Percentiles rank a stretch among this genome's conserved stretches.
Conservation (phyloP, 2,329 filamentous ascomycete species). For the Leptographium procerum region DNA sequence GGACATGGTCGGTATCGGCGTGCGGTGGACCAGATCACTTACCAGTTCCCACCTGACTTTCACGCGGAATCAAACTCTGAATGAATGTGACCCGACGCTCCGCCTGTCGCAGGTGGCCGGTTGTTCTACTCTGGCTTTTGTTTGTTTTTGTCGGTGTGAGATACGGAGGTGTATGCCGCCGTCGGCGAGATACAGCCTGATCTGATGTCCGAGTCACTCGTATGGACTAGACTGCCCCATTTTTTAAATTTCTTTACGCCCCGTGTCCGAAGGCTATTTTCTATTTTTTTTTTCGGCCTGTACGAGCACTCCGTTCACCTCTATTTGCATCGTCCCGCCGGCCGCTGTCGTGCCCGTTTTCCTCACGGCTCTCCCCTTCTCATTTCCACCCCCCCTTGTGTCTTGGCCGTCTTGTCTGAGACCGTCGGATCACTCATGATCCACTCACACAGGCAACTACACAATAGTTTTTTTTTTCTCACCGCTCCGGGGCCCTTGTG, state of each 20-base stretch:
- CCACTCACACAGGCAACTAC: not conserved
- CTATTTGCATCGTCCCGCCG: not conserved
- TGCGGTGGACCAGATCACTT: not conserved
- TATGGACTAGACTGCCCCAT: not conserved
- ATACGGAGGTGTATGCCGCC: not conserved
- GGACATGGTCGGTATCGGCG: not conserved
- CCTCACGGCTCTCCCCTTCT: too few species aligned
- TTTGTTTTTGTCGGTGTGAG: not conserved
- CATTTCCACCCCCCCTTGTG: not conserved
- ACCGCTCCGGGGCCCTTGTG: not conserved
- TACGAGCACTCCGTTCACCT: too few species aligned
- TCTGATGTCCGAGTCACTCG: not conserved
- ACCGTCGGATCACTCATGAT: not conserved
- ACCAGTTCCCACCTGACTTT: too few species aligned
- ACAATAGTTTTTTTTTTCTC: not conserved
- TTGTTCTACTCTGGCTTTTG: not conserved
- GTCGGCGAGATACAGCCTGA: not conserved
- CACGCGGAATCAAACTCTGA: not conserved
- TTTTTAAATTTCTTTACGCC: not conserved
- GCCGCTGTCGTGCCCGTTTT: not conserved
- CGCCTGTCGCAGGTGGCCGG: too few species aligned
- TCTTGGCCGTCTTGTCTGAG: not conserved
- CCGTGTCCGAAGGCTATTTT: too few species aligned
- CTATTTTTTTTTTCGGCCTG: too few species aligned
- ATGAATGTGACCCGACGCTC: too few species aligned